Evolutionary conservation across 1,284 basidiomycete species (phyloP), one percentile per base, ranked within the genome.

Genomic region (Ustilago sp.): DNA sequence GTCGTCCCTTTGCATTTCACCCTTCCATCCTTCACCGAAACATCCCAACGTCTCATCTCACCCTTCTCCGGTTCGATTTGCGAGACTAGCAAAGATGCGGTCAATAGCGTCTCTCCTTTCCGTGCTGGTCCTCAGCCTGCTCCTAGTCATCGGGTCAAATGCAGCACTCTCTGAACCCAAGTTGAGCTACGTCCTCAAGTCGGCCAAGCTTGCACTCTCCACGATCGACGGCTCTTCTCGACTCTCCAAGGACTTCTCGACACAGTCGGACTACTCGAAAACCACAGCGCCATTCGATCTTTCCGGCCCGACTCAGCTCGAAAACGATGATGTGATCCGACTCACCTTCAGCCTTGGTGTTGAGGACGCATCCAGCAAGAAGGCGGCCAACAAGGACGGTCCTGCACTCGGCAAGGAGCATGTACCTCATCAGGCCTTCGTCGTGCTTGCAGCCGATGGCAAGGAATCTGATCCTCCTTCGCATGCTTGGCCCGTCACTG

Each of bases 251-350:
- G 59, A 65, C 31, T 72, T 78, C 50, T 55, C 67, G 15, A 77
- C 75, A 9, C n/a, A 60, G 6, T 3, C 71, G 9, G 71, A 77
- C 62, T 71, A 68, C 50, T 59, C 67, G 36, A 50, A 66, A 36
- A 70, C 68, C 47, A 39, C 52, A 23, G n/a, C 75, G 7, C 68
- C 75, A 3, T 77, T 74, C 35, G 68, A 62, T 12, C 71, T 74
- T 0, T 9, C 45, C 28, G 38, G 19, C 6, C 76, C 76, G 11
- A 72, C 63, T 7, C 72, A 61, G 63, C 59, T 80, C 23, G 78
- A 80, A 41, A 71, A 68, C 34, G 78, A 80, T 39, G 78, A 80
- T 61, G 74, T 80, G 45, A 68, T 80, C 55, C 50, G 74, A 17
- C 63, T 80, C 47, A 64, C 53, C 8, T 77, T 80, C 59, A 70